Evolutionary conservation across 805 yeast genomes (phyloP).

Genomic region (Cyberlindnera samutprakarnensis): DNA sequence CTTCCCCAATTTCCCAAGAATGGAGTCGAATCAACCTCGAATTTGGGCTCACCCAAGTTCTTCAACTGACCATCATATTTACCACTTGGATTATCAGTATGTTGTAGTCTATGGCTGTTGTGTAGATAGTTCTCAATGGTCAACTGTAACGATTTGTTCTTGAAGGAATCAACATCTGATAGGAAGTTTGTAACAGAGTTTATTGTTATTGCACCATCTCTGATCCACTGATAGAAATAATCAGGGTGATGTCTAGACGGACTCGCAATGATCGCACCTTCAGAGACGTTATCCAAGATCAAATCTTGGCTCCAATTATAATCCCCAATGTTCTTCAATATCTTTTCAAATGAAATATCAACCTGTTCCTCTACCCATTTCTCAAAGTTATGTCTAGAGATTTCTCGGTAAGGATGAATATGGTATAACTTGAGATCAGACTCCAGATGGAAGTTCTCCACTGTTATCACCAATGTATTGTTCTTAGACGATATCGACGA

Average conservation of each 20-base stretch:
- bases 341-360: conserved; percentile 31
- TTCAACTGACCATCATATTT: conserved; percentile 33
- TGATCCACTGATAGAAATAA: conserved; percentile 84
- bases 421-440: conserved; percentile 13
- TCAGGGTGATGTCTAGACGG: conserved; percentile 69
- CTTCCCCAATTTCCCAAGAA: conserved; percentile 80
- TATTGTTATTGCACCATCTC: conserved; percentile 83
- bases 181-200: conserved; percentile 53
- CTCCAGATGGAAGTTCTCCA: conserved; percentile 19
- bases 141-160: conserved; percentile 18
- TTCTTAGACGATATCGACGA: too few relatives aligned
- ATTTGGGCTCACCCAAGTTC: conserved; percentile 90
- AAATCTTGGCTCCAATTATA: conserved; percentile 20
- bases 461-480: too few relatives aligned
- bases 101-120: conserved; percentile 53
- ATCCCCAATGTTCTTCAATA: conserved; percentile 45
- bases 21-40: conserved; percentile 53
- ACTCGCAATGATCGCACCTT: conserved; percentile 79
- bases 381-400: conserved; percentile 27
- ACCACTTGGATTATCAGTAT: conserved; percentile 66
- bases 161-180: conserved; percentile 30
- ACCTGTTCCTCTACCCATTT: conserved; percentile 39
- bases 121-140: conserved; percentile 54
- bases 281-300: conserved; percentile 32
- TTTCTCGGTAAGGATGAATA: conserved; percentile 15